Conservation (phyloP, 1,284 basidiomycete genomes). For the Pholiota adiposa region DNA sequence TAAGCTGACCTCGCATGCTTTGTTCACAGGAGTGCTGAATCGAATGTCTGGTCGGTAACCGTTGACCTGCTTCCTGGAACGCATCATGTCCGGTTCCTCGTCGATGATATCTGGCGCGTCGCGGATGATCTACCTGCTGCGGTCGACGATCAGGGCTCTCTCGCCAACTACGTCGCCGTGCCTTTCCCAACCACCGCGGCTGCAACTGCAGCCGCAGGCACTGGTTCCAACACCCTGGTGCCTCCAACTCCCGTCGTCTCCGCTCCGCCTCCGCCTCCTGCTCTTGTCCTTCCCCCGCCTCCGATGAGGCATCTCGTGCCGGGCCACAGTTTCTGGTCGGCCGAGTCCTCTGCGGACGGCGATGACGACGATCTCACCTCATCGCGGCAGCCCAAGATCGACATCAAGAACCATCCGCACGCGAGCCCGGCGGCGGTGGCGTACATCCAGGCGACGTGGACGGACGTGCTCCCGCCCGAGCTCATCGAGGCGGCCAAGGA, state of each 20-base stretch:
- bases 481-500: conserved; percentile 81
- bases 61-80: conserved; percentile 80
- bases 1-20: not conserved
- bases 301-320: conserved; percentile 23
- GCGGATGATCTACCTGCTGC: conserved; percentile 86
- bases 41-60: conserved; percentile 7
- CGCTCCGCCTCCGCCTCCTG: not conserved
- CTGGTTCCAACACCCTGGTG: conserved; percentile 2
- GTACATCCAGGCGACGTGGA: conserved; percentile 62
- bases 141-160: conserved; percentile 92
- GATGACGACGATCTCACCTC: conserved; percentile 29
- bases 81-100: conserved; percentile 95
- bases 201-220: conserved; percentile 16
- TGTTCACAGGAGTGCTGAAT: not conserved
- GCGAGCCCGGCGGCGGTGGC: conserved; percentile 21
- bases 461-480: conserved; percentile 72
- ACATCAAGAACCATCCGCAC: conserved; percentile 9
- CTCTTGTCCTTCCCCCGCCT: not conserved
- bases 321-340: conserved; percentile 54
- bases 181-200: conserved; percentile 26
- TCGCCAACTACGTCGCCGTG: conserved; percentile 92
- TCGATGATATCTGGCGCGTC: conserved; percentile 88
- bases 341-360: conserved; percentile 43
- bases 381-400: conserved; percentile 5
- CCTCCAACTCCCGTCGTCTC: conserved; percentile 7